A percentile compares a stretch with the other conserved stretches of the same genome.
These are phyloP conservation scores for Tripterygium wilfordii DNA, from an alignment of 177 flowering plant genomes.

Conservation along the genomic window DNA sequence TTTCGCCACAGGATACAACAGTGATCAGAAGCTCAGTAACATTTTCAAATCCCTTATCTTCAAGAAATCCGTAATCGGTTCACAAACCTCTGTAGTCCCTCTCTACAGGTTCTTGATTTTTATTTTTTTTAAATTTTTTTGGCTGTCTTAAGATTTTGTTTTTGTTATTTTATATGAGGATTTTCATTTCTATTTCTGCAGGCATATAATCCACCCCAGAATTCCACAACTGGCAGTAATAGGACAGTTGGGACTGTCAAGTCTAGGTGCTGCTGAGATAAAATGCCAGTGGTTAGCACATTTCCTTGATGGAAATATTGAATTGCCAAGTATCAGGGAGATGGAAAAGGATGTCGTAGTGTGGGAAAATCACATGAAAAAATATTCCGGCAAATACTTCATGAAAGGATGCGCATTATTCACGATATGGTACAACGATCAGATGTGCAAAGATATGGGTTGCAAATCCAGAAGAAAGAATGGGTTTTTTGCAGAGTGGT, in stretches of 20 bases:
- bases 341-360: conserved; percentile 40
- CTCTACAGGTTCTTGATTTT: conserved; percentile 6
- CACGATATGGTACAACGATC: conserved; percentile 63
- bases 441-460: conserved; percentile 59
- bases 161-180: too few relatives aligned
- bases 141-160: too few relatives aligned
- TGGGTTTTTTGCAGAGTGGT: conserved; percentile 35
- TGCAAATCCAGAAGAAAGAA: conserved; percentile 45
- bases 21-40: conserved; percentile 35
- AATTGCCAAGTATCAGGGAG: conserved; percentile 39
- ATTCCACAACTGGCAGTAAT: conserved; percentile 56
- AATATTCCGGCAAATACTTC: conserved; percentile 19
- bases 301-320: conserved; percentile 41
- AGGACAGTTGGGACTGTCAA: conserved; percentile 49
- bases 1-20: conserved; percentile 33
- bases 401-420: conserved; percentile 32
- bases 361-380: conserved; percentile 45
- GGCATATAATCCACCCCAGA: conserved; percentile 52
- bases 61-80: conserved; percentile 18
- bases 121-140: too few relatives aligned
- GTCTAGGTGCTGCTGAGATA: conserved; percentile 49
- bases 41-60: conserved; percentile 25
- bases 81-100: conserved; percentile 6
- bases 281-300: conserved; percentile 49
- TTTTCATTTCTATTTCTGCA: too few relatives aligned